Conservation (phyloP, 306 rosid genomes). For the Corylus avellana region DNA sequence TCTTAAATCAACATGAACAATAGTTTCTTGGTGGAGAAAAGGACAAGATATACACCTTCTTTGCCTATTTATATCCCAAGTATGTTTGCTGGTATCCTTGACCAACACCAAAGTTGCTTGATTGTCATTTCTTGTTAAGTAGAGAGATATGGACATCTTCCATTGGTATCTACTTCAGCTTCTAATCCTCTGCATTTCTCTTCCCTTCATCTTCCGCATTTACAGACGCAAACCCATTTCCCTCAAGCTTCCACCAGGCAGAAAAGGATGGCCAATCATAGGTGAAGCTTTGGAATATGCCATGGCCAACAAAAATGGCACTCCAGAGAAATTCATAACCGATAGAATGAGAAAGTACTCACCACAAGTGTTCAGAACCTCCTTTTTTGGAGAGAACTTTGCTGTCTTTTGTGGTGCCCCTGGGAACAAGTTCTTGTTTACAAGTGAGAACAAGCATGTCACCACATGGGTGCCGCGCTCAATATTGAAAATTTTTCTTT, state of each 20-base stretch:
- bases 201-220: background rate
- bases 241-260: background rate
- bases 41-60: background rate
- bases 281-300: background rate
- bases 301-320: background rate
- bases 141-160: background rate
- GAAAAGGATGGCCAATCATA: background rate
- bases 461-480: background rate
- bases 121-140: background rate
- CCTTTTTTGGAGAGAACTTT: background rate
- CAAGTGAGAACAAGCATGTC: slow-evolving; percentile 1
- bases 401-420: background rate
- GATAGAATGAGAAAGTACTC: background rate
- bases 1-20: background rate
- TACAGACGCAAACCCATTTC: background rate
- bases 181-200: background rate
- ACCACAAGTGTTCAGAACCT: background rate
- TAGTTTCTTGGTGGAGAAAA: too few species aligned
- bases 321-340: background rate
- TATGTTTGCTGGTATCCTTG: background rate
- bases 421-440: background rate
- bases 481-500: background rate
- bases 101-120: background rate
- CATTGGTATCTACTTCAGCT: background rate
- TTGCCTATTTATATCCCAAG: background rate